Conservation (phyloP, 1,139 yeast genomes). For the Blastobotrys petasosporus region DNA sequence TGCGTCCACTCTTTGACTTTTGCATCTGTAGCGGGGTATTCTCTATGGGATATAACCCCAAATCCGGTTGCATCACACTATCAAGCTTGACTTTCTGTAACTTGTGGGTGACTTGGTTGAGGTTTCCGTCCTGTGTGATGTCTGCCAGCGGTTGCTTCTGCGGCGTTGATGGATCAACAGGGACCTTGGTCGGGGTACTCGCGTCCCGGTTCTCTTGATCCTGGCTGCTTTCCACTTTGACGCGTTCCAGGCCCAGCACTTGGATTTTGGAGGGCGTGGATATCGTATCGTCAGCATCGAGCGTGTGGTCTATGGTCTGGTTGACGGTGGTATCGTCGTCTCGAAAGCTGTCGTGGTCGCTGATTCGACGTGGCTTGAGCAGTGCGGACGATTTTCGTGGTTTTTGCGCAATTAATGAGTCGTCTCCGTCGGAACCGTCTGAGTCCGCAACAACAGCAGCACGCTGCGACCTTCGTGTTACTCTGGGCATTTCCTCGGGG, state of each 20-base stretch:
- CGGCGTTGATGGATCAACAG: not conserved
- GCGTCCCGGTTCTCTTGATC: not conserved
- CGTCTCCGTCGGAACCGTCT: no score
- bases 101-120: constrained; percentile 12
- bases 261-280: constrained; percentile 8
- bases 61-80: constrained; percentile 8
- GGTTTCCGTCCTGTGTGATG: constrained; percentile 13
- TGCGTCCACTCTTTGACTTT: constrained; percentile 3
- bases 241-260: constrained; percentile 23
- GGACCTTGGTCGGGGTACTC: no score
- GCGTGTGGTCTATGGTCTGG: no score
- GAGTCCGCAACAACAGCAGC: no score
- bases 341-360: not conserved
- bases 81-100: constrained; percentile 15
- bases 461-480: no score
- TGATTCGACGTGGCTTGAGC: not conserved
- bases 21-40: constrained; percentile 3
- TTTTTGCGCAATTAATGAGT: no score
- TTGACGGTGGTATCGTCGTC: no score
- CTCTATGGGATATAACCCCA: not conserved
- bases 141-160: constrained; percentile 15
- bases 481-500: no score
- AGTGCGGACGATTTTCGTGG: no score
- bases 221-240: constrained; percentile 1
- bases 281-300: no score